These are phyloP conservation scores for Malus hybrid DNA, from an alignment of 331 rosid genomes.

Conservation along the genomic window DNA sequence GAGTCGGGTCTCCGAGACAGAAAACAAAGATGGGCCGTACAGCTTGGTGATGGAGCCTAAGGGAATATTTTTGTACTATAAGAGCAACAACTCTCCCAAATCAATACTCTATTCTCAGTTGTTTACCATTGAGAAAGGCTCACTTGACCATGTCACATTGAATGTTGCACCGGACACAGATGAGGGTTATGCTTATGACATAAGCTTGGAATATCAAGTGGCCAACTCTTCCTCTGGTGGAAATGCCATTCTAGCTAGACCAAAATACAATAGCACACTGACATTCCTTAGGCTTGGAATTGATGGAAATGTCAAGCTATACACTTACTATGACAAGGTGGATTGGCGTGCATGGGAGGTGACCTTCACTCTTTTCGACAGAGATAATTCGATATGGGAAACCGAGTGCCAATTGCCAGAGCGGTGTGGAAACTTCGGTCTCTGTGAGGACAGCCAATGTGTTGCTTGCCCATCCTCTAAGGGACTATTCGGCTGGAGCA, in stretches of 20 bases:
- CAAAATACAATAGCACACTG: slow-evolving; percentile 33
- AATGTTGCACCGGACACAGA: slow-evolving; percentile 10
- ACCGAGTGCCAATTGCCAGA: slow-evolving; percentile 52
- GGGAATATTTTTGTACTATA: slow-evolving; percentile 35
- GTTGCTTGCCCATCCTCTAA: slow-evolving; percentile 50
- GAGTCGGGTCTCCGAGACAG: slow-evolving; percentile 34
- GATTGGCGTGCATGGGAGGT: slow-evolving; percentile 35
- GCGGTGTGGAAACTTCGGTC: slow-evolving; percentile 39
- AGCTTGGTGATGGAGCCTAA: slow-evolving; percentile 31
- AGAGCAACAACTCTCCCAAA: slow-evolving; percentile 35
- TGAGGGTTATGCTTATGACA: slow-evolving; percentile 19
- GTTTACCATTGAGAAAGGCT: background rate
- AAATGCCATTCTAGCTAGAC: slow-evolving; percentile 14
- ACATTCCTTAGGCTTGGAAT: slow-evolving; percentile 54
- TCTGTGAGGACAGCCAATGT: slow-evolving; percentile 54
- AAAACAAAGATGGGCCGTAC: slow-evolving; percentile 35
- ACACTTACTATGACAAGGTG: slow-evolving; percentile 37
- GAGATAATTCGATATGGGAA: slow-evolving; percentile 21
- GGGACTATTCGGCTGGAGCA: slow-evolving; percentile 51
- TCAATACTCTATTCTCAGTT: slow-evolving; percentile 34
- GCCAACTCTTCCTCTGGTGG: slow-evolving; percentile 12
- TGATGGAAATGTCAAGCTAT: slow-evolving; percentile 42
- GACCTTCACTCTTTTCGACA: slow-evolving; percentile 32
- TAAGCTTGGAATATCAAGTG: slow-evolving; percentile 11
- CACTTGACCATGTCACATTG: slow-evolving; percentile 24